phyloP scores from a whole-genome alignment of 164 flowering plant genomes.

The grape (Vitis vinifera) region ASM3070453v1 NC_081812.1:8401001-8401500 shows the following conservation, averaged over 20 bases:
- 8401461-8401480: conserved; percentile 7
- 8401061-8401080: conserved; percentile 17
- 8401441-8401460: conserved; percentile 24
- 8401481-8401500: conserved; percentile 1
- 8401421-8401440: not conserved
- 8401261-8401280: conserved; percentile 23
- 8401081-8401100: conserved; percentile 59
- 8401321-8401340: not conserved
- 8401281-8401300: conserved; percentile 16
- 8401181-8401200: conserved; percentile 76
- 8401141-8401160: conserved; percentile 88
- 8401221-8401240: not conserved
- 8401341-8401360: not conserved
- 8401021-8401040: conserved; percentile 39
- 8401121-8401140: conserved; percentile 62
- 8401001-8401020: conserved; percentile 67
- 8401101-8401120: conserved; percentile 21
- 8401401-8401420: too few species aligned
- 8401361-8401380: not conserved
- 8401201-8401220: conserved; percentile 85
- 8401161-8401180: conserved; percentile 80
- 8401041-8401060: conserved; percentile 19
- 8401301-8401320: not conserved
- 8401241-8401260: conserved; percentile 11
- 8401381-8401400: too few species aligned